A percentile compares a stretch with the other conserved stretches of the same genome.
Conservation (phyloP, 306 rosid species). For the Astragalus glycyphyllos region DNA sequence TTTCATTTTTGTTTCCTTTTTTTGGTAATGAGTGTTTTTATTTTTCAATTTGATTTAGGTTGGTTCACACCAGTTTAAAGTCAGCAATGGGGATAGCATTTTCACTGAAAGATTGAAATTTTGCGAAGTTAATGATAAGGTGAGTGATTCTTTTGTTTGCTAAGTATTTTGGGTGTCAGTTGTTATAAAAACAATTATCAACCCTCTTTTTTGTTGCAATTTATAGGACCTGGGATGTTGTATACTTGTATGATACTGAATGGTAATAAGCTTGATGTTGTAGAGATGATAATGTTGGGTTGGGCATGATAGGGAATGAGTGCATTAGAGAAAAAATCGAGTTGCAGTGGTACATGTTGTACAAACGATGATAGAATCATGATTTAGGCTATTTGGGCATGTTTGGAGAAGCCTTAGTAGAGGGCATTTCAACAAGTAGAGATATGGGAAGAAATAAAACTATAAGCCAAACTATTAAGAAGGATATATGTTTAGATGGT, state of each 20-base stretch:
- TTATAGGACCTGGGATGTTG: not conserved
- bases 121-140: conserved; percentile 93
- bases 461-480: not conserved
- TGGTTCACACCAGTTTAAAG: conserved; percentile 95
- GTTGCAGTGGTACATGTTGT: not conserved
- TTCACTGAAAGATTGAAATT: conserved; percentile 87
- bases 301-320: not conserved
- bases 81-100: conserved; percentile 84
- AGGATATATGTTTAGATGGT: conserved; percentile 5
- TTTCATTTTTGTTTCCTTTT: not conserved
- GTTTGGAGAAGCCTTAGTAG: not conserved
- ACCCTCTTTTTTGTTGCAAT: not conserved
- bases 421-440: not conserved
- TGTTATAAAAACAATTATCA: not conserved
- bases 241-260: not conserved
- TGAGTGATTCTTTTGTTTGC: conserved; percentile 41
- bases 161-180: not conserved
- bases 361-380: not conserved
- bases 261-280: not conserved
- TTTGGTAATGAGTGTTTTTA: conserved; percentile 3
- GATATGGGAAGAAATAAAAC: not conserved
- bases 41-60: conserved; percentile 48
- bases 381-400: conserved; percentile 2
- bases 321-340: conserved; percentile 18
- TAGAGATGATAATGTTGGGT: not conserved